A percentile compares a stretch with the other conserved stretches of the same genome.
Conservation (phyloP, 2,329 filamentous ascomycete genomes). For the Cytospora paraplurivora region DNA sequence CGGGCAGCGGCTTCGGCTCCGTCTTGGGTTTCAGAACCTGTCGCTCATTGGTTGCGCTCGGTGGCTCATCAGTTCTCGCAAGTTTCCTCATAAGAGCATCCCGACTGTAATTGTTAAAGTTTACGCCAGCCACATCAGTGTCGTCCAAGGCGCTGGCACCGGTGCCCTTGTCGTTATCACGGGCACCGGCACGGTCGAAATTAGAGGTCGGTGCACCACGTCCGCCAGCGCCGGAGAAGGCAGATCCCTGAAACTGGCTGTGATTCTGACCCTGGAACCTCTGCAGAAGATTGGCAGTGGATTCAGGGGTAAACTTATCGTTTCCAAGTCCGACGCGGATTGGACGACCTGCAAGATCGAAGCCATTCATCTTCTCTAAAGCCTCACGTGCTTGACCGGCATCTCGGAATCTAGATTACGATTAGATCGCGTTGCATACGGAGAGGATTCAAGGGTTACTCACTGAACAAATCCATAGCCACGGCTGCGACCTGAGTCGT, state of each 20-base stretch:
- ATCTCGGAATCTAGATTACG: conserved; percentile 73
- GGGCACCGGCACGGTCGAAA: conserved; percentile 87
- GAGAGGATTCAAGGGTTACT: conserved; percentile 43
- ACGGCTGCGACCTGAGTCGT: conserved; percentile 85
- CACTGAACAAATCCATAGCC: conserved; percentile 99
- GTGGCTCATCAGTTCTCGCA: conserved; percentile 86
- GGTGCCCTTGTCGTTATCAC: conserved; percentile 86
- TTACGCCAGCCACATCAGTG: conserved; percentile 95
- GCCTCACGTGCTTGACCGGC: conserved; percentile 90
- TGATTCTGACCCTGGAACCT: conserved; percentile 83
- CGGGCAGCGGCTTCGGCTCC: conserved; percentile 72
- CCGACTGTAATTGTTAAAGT: conserved; percentile 99
- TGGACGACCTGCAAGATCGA: conserved; percentile 93
- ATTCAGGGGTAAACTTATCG: conserved; percentile 99
- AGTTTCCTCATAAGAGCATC: conserved; percentile 99
- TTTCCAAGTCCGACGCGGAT: conserved; percentile 99
- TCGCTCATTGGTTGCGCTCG: conserved; percentile 67
- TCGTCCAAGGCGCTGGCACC: conserved; percentile 95
- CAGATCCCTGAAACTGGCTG: conserved; percentile 80
- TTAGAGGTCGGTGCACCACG: conserved; percentile 82
- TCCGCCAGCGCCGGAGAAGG: conserved; percentile 87
- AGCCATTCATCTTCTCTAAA: conserved; percentile 98
- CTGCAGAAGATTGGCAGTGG: conserved; percentile 87
- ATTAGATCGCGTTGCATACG: conserved; percentile 39
- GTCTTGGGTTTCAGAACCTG: conserved; percentile 77